A percentile compares a stretch with the other conserved stretches of the same genome.
Evolutionary conservation across 2,329 filamentous ascomycete genomes (phyloP).

Genomic region (Monosporascus ibericus): DNA sequence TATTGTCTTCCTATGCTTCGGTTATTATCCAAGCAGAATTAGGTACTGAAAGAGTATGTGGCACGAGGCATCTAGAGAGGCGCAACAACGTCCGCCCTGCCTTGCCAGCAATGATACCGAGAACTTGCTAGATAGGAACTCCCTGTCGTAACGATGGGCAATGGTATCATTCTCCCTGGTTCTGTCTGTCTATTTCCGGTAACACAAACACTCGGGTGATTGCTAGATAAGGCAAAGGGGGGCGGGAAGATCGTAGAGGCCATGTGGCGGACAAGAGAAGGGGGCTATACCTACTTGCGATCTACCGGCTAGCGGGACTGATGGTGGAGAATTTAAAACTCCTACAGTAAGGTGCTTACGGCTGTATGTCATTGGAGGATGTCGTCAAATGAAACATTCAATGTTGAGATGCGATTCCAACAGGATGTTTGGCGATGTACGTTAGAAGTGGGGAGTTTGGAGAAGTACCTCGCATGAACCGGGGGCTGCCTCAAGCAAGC

Average conservation of each 20-base stretch:
- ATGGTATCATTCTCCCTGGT: no score
- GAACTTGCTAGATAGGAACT: no score
- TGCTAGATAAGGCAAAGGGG: no score
- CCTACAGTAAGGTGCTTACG: not conserved
- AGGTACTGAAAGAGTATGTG: not conserved
- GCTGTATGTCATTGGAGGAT: not conserved
- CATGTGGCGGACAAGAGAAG: no score
- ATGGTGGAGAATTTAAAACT: no score
- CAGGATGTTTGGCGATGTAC: not conserved
- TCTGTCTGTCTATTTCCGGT: no score
- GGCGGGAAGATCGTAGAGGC: no score
- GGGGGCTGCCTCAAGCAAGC: not conserved
- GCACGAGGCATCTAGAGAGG: not conserved
- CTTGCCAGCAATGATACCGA: not conserved
- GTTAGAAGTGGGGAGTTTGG: not conserved
- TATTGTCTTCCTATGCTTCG: not conserved
- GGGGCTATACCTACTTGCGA: no score
- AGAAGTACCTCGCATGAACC: not conserved
- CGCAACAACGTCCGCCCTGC: not conserved
- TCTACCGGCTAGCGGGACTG: no score
- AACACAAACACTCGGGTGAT: no score
- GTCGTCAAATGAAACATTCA: not conserved
- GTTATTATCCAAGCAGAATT: not conserved
- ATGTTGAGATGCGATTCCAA: not conserved
- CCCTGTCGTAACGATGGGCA: no score